A percentile compares a stretch with the other conserved stretches of the same genome.
Conservation (phyloP, 768 basidiomycete species). For the Hypholoma sublateritium region DNA sequence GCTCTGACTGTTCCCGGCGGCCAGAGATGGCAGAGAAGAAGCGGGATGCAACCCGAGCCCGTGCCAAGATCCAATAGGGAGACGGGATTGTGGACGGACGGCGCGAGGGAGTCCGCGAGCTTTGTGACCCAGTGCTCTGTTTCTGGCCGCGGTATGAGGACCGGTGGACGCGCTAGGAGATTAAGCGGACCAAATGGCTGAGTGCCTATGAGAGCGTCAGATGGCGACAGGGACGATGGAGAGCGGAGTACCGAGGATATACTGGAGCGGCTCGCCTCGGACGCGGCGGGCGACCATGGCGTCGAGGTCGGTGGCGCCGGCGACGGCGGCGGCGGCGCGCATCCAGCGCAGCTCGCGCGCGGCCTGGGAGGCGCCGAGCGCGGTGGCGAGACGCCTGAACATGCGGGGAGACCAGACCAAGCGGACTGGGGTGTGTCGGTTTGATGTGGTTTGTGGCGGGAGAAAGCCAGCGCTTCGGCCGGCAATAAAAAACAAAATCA, state of each 20-base stretch:
- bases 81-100: constrained; percentile 31
- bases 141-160: constrained; percentile 93
- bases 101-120: constrained; percentile 49
- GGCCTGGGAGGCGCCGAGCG: constrained; percentile 38
- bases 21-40: constrained; percentile 73
- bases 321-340: constrained; percentile 24
- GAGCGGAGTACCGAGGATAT: constrained; percentile 69
- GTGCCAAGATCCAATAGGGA: constrained; percentile 88
- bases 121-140: constrained; percentile 82
- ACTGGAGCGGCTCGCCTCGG: constrained; percentile 81
- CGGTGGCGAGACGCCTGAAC: constrained; percentile 26
- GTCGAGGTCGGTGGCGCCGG: constrained; percentile 22
- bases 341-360: constrained; percentile 45
- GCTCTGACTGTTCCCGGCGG: constrained; percentile 54
- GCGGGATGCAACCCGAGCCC: constrained; percentile 89
- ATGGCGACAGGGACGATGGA: constrained; percentile 11
- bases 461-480: constrained; percentile 16
- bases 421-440: constrained; percentile 12
- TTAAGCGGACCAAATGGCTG: constrained; percentile 87
- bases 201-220: constrained; percentile 47
- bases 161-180: constrained; percentile 71
- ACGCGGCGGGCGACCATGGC: constrained; percentile 60
- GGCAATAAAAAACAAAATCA: constrained; percentile 27
- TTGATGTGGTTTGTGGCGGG: constrained; percentile 21
- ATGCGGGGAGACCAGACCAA: constrained; percentile 17